A percentile compares a stretch with the other conserved stretches of the same genome.
Conservation (phyloP, 2,329 filamentous ascomycete species). For the Annulohypoxylon truncatum region DNA sequence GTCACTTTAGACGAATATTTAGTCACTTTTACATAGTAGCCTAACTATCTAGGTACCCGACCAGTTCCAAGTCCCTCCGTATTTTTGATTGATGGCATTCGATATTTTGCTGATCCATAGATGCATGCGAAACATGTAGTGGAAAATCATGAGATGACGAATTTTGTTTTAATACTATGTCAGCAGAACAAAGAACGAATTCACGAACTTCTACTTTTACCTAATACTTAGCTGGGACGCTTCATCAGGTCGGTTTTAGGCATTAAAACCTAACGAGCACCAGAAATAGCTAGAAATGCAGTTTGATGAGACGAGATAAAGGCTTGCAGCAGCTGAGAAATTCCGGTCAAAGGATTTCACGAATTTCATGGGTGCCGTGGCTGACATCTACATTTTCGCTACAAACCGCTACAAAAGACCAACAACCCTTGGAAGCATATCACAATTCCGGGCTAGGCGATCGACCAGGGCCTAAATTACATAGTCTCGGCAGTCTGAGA, state of each 20-base stretch:
- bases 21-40: conserved; percentile 1
- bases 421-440: conserved; percentile 20
- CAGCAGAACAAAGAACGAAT: neutral
- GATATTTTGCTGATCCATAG: neutral
- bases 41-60: neutral
- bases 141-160: conserved; percentile 11
- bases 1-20: neutral
- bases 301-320: conserved; percentile 17
- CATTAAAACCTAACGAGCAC: conserved; percentile 6
- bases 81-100: neutral
- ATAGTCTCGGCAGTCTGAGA: conserved; percentile 12
- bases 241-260: conserved; percentile 7
- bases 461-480: conserved; percentile 15
- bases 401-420: conserved; percentile 14
- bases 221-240: neutral
- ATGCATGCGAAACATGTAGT: conserved; percentile 15
- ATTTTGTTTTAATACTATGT: neutral
- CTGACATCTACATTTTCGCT: neutral
- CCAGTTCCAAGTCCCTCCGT: neutral
- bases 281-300: conserved; percentile 8
- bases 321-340: conserved; percentile 27
- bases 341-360: neutral
- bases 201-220: neutral
- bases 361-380: conserved; percentile 4
- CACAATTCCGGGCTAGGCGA: conserved; percentile 30